A percentile compares a stretch with the other conserved stretches of the same genome.
phyloP scores from a whole-genome alignment of 331 rosid species.

The Phaseolus coccineus region DNA sequence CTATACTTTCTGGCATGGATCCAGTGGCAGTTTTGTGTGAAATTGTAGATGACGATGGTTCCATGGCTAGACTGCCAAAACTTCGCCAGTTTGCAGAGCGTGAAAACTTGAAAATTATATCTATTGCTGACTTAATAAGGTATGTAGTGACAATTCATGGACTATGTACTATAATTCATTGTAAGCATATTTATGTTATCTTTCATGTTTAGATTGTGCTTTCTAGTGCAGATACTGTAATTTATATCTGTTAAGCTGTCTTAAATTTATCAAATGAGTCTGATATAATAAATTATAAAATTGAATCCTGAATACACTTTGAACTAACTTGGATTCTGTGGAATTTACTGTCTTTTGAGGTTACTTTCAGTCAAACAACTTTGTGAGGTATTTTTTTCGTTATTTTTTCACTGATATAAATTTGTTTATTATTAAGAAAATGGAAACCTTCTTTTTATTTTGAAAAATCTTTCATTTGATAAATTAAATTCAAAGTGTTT shows the following conservation, averaged over 20 bases:
- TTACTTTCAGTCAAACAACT: not conserved
- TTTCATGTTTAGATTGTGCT: conserved; percentile 20
- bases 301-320: conserved; percentile 1
- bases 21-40: conserved; percentile 87
- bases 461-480: conserved; percentile 1
- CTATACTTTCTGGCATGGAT: conserved; percentile 80
- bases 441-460: not conserved
- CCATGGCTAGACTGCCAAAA: conserved; percentile 95
- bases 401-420: not conserved
- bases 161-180: conserved; percentile 23
- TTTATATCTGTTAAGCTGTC: not conserved
- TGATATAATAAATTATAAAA: conserved; percentile 15
- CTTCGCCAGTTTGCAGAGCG: conserved; percentile 76
- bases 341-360: conserved; percentile 11
- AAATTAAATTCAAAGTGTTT: not conserved
- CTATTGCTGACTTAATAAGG: conserved; percentile 95
- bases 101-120: conserved; percentile 81
- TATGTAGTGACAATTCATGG: conserved; percentile 35
- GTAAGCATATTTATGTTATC: conserved; percentile 10
- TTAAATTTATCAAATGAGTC: not conserved
- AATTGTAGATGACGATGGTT: conserved; percentile 96
- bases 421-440: not conserved
- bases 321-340: conserved; percentile 23
- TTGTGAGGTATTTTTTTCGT: not conserved
- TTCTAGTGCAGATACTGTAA: conserved; percentile 14